Evolutionary conservation across 1,139 yeast genomes (phyloP).

Genomic region (Taphrina wiesneri): DNA sequence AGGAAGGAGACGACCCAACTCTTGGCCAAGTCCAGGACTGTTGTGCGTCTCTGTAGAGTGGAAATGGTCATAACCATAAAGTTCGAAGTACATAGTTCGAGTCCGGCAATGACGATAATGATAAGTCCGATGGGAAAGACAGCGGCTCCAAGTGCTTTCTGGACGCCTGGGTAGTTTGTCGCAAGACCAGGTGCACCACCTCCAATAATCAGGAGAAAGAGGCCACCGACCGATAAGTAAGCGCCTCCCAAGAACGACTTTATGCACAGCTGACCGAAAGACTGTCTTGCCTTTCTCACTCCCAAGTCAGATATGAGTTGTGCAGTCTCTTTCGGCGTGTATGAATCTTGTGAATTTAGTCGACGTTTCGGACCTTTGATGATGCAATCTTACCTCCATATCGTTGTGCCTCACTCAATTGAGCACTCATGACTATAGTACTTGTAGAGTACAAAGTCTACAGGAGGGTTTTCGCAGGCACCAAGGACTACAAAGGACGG

Average conservation of each 20-base stretch:
- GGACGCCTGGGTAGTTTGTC: slow-evolving; percentile 56
- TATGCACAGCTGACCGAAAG: slow-evolving; percentile 35
- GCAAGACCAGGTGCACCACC: slow-evolving; percentile 53
- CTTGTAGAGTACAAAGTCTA: background rate
- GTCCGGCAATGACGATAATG: slow-evolving; percentile 39
- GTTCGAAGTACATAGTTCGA: slow-evolving; percentile 40
- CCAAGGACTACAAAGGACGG: no score
- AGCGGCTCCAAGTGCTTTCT: slow-evolving; percentile 43
- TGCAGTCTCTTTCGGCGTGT: slow-evolving; percentile 39
- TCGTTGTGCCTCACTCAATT: slow-evolving; percentile 13
- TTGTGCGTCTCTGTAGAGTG: slow-evolving; percentile 36
- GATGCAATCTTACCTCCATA: slow-evolving; percentile 5
- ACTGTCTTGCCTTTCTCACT: slow-evolving; percentile 38
- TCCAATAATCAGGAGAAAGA: slow-evolving; percentile 62
- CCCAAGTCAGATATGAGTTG: slow-evolving; percentile 37
- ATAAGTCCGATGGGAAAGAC: slow-evolving; percentile 40
- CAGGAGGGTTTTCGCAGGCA: background rate
- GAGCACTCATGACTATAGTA: background rate
- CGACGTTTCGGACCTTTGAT: background rate
- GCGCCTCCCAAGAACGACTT: slow-evolving; percentile 61
- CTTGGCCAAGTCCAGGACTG: slow-evolving; percentile 34
- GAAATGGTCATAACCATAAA: slow-evolving; percentile 38
- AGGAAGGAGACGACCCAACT: slow-evolving; percentile 36
- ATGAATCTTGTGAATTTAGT: background rate
- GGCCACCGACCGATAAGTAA: slow-evolving; percentile 69